Percentiles rank a stretch among this genome's conserved stretches.
These are phyloP conservation scores for Vigna unguiculata DNA, from an alignment of 306 rosid species.

Conservation along the genomic window DNA sequence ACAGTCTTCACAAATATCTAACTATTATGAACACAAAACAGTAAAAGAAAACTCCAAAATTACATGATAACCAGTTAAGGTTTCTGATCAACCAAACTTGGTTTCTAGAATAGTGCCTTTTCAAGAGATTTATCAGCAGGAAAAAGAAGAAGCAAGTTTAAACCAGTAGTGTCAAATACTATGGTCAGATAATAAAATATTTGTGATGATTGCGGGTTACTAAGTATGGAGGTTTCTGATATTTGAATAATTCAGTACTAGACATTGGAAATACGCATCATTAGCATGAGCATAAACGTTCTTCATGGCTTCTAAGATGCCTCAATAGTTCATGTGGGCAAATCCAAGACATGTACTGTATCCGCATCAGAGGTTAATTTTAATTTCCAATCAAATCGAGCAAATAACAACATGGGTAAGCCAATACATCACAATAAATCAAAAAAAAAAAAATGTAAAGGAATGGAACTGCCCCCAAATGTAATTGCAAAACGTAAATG, in stretches of 20 bases:
- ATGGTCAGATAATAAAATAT: neutral
- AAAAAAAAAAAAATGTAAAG: neutral
- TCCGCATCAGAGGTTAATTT: neutral
- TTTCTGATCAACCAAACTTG: neutral
- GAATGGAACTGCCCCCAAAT: neutral
- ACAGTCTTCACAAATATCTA: slow-evolving; percentile 6
- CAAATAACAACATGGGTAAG: neutral
- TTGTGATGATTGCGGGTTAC: neutral
- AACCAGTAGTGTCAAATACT: neutral
- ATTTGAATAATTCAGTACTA: neutral
- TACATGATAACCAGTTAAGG: neutral
- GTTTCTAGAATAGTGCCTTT: neutral
- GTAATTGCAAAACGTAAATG: neutral
- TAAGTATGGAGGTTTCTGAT: neutral
- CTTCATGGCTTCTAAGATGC: neutral
- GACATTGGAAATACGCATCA: too few relatives aligned
- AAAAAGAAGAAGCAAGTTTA: neutral
- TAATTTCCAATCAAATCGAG: neutral
- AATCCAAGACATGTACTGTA: neutral
- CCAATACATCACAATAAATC: neutral
- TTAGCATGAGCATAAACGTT: neutral
- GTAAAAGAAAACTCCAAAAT: neutral
- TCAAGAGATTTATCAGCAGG: neutral
- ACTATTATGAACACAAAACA: neutral
- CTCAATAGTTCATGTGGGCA: neutral